Percentiles rank a stretch among this genome's conserved stretches.
These are phyloP conservation scores for Knufia petricola DNA, from an alignment of 2,329 filamentous ascomycete genomes.

Conservation along the genomic window DNA sequence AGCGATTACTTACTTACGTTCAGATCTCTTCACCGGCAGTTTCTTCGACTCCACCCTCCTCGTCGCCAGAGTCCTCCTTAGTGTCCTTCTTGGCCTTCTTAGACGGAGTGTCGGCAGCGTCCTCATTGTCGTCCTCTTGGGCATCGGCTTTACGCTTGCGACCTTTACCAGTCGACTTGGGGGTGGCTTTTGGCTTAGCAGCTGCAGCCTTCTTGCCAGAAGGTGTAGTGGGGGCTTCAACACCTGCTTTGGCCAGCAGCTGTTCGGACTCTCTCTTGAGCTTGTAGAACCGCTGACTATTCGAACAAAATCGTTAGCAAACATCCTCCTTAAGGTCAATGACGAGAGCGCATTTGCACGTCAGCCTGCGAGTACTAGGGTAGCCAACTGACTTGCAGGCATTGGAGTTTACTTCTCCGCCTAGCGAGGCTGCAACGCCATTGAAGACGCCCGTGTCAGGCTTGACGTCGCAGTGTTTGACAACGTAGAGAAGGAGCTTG, in stretches of 20 bases:
- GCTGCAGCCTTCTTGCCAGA: background rate
- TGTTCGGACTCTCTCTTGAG: constrained; percentile 21
- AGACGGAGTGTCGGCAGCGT: background rate
- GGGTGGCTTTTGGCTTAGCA: background rate
- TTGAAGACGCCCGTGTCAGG: background rate
- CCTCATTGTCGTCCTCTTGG: background rate
- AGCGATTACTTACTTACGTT: background rate
- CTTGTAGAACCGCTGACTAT: constrained; percentile 23
- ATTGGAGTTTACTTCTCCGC: constrained; percentile 15
- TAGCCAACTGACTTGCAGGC: constrained; percentile 17
- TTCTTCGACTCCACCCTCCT: constrained; percentile 19
- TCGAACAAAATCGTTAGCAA: constrained; percentile 11
- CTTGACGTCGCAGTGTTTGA: constrained; percentile 12
- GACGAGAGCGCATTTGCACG: no score
- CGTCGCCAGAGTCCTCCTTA: background rate
- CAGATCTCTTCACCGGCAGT: background rate
- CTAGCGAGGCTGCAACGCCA: constrained; percentile 16
- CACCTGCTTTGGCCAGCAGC: constrained; percentile 9
- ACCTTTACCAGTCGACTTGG: background rate
- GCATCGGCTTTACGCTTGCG: background rate
- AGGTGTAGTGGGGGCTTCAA: background rate
- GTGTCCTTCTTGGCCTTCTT: background rate
- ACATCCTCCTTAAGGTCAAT: background rate
- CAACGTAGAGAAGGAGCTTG: constrained; percentile 14
- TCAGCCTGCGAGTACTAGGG: background rate